phyloP scores from a whole-genome alignment of 768 basidiomycete species.

The Termitomyces sp. region DNA sequence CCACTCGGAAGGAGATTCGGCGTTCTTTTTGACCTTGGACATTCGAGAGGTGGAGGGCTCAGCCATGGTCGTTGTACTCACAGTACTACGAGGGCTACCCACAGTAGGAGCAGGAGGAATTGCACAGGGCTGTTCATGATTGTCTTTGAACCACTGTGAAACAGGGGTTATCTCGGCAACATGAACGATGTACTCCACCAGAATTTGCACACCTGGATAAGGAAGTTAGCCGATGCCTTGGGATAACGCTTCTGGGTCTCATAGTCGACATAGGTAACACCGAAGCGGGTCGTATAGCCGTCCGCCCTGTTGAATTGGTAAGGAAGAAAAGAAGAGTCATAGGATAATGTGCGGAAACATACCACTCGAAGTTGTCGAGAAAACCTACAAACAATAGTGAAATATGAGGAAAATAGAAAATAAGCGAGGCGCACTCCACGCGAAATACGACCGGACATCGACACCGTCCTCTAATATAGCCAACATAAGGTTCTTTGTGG shows the following conservation, averaged over 20 bases:
- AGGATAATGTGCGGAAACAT: background rate
- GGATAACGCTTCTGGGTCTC: constrained; percentile 60
- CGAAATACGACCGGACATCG: constrained; percentile 57
- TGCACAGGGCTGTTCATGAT: constrained; percentile 7
- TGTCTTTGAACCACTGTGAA: constrained; percentile 33
- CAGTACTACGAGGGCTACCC: background rate
- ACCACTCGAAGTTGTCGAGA: constrained; percentile 71
- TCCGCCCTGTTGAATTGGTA: constrained; percentile 39
- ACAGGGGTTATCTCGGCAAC: background rate
- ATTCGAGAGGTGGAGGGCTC: background rate
- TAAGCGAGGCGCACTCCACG: constrained; percentile 47
- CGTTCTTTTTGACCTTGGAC: background rate
- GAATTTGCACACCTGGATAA: constrained; percentile 39
- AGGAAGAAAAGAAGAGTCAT: background rate
- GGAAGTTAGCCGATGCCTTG: constrained; percentile 55
- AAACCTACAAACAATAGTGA: constrained; percentile 37
- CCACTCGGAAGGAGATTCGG: background rate
- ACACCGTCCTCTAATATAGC: constrained; percentile 63
- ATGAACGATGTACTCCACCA: background rate
- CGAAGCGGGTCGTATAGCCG: constrained; percentile 62
- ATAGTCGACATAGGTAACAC: constrained; percentile 68
- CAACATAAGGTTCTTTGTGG: constrained; percentile 44
- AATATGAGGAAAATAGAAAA: background rate
- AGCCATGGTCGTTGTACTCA: background rate
- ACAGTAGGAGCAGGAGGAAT: background rate